Conservation (phyloP, 2,329 filamentous ascomycete genomes). For the Cladobotryum mycophilum region DNA sequence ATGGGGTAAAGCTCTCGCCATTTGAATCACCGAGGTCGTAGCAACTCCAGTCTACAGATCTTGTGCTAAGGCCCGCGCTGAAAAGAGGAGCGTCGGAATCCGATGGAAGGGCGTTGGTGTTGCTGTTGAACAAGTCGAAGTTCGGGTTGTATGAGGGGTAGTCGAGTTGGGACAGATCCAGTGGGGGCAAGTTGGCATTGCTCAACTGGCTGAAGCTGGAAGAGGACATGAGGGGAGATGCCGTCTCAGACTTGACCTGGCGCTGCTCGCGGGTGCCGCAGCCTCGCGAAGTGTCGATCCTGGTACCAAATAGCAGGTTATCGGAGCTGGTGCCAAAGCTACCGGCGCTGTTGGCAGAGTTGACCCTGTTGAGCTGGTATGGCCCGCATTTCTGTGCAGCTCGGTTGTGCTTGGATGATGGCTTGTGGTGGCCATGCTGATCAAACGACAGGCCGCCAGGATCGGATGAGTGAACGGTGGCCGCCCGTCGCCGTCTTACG, state of each 20-base stretch:
- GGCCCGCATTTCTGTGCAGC: conserved; percentile 56
- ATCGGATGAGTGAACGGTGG: conserved; percentile 58
- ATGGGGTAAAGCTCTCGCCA: conserved; percentile 43
- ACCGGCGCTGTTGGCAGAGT: conserved; percentile 49
- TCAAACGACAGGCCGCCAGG: conserved; percentile 50
- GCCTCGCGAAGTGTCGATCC: conserved; percentile 30
- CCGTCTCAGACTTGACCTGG: conserved; percentile 54
- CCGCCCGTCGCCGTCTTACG: conserved; percentile 49
- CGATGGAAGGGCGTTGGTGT: conserved; percentile 32
- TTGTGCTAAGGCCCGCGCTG: conserved; percentile 54
- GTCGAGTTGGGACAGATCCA: conserved; percentile 53
- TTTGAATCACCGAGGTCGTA: conserved; percentile 43
- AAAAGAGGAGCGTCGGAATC: conserved; percentile 53
- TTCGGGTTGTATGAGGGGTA: conserved; percentile 42
- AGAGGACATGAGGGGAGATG: conserved; percentile 50
- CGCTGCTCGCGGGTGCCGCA: conserved; percentile 41
- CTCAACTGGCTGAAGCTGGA: conserved; percentile 44
- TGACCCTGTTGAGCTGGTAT: conserved; percentile 53
- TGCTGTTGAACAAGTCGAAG: conserved; percentile 45
- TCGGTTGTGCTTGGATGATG: conserved; percentile 54
- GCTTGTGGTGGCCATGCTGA: conserved; percentile 59
- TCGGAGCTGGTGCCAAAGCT: conserved; percentile 41
- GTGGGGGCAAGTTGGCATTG: conserved; percentile 46
- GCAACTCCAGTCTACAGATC: conserved; percentile 41
- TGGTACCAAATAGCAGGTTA: conserved; percentile 33